These are phyloP conservation scores for Periconia sp. DNA, from an alignment of 2,329 filamentous ascomycete genomes.

Conservation along the genomic window DNA sequence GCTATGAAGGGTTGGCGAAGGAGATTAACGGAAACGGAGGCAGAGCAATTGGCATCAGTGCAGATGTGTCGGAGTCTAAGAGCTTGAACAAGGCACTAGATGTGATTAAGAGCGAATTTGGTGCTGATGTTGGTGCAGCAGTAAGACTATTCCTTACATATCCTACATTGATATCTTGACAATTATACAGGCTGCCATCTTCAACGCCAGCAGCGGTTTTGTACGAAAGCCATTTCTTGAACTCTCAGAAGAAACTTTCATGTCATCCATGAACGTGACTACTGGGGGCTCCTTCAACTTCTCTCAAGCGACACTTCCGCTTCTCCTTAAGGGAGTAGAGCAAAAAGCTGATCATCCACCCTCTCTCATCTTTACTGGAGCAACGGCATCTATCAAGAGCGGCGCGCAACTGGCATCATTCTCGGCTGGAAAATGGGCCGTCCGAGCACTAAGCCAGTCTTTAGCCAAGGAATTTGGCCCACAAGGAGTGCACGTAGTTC, in stretches of 20 bases:
- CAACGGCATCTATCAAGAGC: constrained; percentile 78
- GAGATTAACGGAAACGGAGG: constrained; percentile 73
- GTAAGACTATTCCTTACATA: constrained; percentile 13
- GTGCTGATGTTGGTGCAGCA: constrained; percentile 50
- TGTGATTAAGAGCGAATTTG: constrained; percentile 64
- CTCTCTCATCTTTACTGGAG: constrained; percentile 83
- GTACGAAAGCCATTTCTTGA: constrained; percentile 67
- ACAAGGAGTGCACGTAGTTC: constrained; percentile 80
- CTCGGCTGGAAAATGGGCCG: constrained; percentile 79
- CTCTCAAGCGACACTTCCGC: constrained; percentile 72
- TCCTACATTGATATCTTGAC: neutral
- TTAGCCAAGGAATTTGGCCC: constrained; percentile 85
- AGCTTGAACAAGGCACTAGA: constrained; percentile 66
- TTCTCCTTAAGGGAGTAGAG: constrained; percentile 67
- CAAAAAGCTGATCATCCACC: constrained; percentile 66
- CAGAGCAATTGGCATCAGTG: constrained; percentile 70
- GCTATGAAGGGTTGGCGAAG: constrained; percentile 67
- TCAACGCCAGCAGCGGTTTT: constrained; percentile 69
- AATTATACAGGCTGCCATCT: constrained; percentile 64
- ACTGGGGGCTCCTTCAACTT: constrained; percentile 74
- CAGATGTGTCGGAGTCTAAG: constrained; percentile 64
- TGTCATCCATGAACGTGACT: constrained; percentile 53
- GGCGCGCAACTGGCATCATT: constrained; percentile 73
- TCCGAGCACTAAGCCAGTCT: constrained; percentile 74
- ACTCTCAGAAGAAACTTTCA: constrained; percentile 63